Conservation (phyloP, 2,329 filamentous ascomycete species). For the Raffaelea ambrosiae region DNA sequence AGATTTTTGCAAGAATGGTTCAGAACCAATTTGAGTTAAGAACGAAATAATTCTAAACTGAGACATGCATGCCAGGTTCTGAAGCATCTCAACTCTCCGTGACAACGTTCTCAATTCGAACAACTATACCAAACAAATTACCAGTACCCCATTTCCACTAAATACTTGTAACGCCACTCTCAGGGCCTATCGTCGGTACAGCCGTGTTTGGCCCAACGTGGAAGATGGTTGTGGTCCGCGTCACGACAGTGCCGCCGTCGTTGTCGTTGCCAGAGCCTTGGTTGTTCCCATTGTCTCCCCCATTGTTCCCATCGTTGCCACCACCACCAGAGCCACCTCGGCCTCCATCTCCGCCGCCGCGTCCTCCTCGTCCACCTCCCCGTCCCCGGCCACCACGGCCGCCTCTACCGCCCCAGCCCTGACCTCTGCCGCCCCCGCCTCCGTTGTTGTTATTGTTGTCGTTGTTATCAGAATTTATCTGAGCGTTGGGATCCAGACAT, state of each 20-base stretch:
- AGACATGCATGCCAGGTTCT: too few relatives aligned
- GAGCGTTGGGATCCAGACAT: not conserved
- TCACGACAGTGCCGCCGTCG: constrained; percentile 4
- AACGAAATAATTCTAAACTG: too few relatives aligned
- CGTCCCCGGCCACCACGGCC: too few relatives aligned
- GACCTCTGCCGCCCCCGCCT: not conserved
- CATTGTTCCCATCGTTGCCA: not conserved
- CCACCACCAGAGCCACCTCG: not conserved
- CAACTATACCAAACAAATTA: too few relatives aligned
- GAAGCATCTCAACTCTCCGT: too few relatives aligned
- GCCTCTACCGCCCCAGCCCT: not conserved
- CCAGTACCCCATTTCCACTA: too few relatives aligned
- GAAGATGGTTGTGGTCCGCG: constrained; percentile 7
- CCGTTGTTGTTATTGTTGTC: not conserved
- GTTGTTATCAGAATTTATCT: not conserved
- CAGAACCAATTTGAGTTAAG: too few relatives aligned
- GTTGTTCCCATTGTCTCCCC: not conserved
- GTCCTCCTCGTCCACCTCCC: too few relatives aligned
- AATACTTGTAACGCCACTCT: too few relatives aligned
- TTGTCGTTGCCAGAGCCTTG: not conserved
- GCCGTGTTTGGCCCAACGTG: constrained; percentile 3
- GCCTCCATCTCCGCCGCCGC: too few relatives aligned
- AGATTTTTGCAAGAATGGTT: too few relatives aligned
- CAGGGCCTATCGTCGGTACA: not conserved
- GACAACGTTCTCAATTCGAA: too few relatives aligned